Percentiles rank a stretch among this genome's conserved stretches.
phyloP scores from a whole-genome alignment of 306 rosid species.

The Vigna trinervia region DNA sequence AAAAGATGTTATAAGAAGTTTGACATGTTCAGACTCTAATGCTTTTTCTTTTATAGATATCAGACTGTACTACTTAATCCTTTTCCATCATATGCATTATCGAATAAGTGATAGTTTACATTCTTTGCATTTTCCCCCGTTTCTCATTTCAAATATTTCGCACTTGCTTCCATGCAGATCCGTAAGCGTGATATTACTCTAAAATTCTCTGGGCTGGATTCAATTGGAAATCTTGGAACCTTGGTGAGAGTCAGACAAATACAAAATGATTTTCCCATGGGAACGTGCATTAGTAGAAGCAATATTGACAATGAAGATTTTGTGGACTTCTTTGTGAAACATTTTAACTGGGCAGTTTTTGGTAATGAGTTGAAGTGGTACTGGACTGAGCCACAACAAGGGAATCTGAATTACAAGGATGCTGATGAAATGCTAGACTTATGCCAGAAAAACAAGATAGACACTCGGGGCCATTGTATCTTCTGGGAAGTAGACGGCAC shows the following conservation, averaged over 20 bases:
- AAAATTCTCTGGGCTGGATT: conserved; percentile 71
- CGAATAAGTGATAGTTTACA: neutral
- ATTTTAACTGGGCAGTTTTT: conserved; percentile 96
- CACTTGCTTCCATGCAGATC: conserved; percentile 57
- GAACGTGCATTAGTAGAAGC: conserved; percentile 79
- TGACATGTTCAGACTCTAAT: too few relatives aligned
- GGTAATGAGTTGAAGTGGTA: conserved; percentile 97
- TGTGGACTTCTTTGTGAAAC: conserved; percentile 68
- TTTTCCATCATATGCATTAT: too few relatives aligned
- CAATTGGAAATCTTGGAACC: conserved; percentile 47
- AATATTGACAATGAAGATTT: conserved; percentile 94
- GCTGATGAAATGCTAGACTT: conserved; percentile 79
- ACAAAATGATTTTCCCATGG: conserved; percentile 80
- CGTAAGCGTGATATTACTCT: conserved; percentile 82
- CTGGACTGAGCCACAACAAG: conserved; percentile 89
- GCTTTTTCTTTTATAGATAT: too few relatives aligned
- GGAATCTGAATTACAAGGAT: conserved; percentile 81
- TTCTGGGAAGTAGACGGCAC: conserved; percentile 86
- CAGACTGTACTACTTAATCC: too few relatives aligned
- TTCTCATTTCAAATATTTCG: conserved; percentile 31
- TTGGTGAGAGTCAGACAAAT: conserved; percentile 69
- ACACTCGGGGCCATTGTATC: conserved; percentile 86
- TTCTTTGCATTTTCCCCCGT: neutral
- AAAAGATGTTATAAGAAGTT: too few relatives aligned
- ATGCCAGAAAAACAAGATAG: conserved; percentile 69